phyloP scores from a whole-genome alignment of 2,329 filamentous ascomycete genomes.

The Colletotrichum lindemuthianum region DNA sequence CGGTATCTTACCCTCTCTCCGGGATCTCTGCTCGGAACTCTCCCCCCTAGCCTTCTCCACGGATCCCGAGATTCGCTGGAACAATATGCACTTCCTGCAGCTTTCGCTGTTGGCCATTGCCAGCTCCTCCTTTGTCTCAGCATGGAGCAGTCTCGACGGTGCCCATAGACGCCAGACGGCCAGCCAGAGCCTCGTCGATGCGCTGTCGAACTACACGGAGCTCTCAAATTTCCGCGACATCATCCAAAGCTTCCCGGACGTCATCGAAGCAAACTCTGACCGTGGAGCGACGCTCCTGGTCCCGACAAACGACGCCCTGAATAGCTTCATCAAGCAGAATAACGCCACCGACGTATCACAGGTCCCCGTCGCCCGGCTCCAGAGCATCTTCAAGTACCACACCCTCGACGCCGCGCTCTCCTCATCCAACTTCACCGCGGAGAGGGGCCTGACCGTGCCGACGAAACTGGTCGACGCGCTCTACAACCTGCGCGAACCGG shows the following conservation, averaged over 20 bases:
- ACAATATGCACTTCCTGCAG: conserved; percentile 13
- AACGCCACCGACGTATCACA: conserved; percentile 44
- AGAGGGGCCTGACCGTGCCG: conserved; percentile 37
- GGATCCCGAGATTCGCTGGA: neutral
- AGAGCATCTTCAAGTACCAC: conserved; percentile 49
- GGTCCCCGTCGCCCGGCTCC: conserved; percentile 45
- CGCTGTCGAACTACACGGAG: conserved; percentile 14
- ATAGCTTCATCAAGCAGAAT: conserved; percentile 16
- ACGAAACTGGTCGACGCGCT: conserved; percentile 36
- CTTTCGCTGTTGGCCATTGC: neutral
- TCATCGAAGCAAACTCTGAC: conserved; percentile 10
- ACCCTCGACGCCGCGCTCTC: conserved; percentile 36
- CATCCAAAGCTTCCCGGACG: conserved; percentile 14
- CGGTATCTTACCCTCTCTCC: neutral
- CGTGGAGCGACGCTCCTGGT: conserved; percentile 30
- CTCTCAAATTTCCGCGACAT: conserved; percentile 29
- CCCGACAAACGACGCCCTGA: conserved; percentile 29
- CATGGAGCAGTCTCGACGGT: neutral
- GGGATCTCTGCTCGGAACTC: neutral
- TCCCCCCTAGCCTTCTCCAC: neutral
- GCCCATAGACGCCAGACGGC: conserved; percentile 1
- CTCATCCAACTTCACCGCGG: conserved; percentile 31
- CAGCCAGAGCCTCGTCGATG: conserved; percentile 14
- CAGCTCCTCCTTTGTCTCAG: neutral
- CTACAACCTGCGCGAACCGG: conserved; percentile 38